Evolutionary conservation across 331 rosid genomes (phyloP), one percentile per base, ranked within the genome.

Genomic region (Erythrophleum ivorense): DNA sequence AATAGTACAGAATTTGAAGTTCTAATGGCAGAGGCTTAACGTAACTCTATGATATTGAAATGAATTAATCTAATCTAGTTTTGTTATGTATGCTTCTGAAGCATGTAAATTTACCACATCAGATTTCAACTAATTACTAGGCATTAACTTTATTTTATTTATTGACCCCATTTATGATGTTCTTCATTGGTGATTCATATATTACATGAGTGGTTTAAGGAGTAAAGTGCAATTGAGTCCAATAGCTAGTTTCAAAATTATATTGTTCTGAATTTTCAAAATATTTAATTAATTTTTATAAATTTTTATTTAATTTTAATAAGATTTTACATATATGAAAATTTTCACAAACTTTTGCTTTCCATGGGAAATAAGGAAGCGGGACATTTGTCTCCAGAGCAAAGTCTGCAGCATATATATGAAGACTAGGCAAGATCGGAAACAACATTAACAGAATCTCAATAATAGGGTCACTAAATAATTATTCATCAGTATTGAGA

Each of bases 1-100:
- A 38, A 53, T 53, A 54, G 65, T 67, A 57, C 82, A 78, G 63
- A 79, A 55, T 34, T 2, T 55, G 59, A 66, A 40, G 82, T 21
- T 69, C 69, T 70, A 71, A 58, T 43, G 8, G 6, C 59, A 18
- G 29, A 43, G 77, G 71, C 13, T 57, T 57, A 31, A 57, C 29
- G 83, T 41, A 79, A 70, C 77, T 58, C 29, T 31, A 57, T 70
- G 45, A 70, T 70, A 70, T 70, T 71, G 19, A 70, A 40, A 67
- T 8, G 7, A 67, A 40, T 59, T 48, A 59, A 34, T 60, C 43
- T 34, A 49, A 71, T 79, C 15, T 1, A 41, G 46, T 31, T 66
- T 18, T 62, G 6, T 29, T 60, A 57, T 24, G 13, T 10, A 46
- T 46, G 50, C 13, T 10, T 46, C 46, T 5, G 46, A 43, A 43